Base-by-base conservation (phyloP, 345 rosid species). In the Brassica incana region DNA sequence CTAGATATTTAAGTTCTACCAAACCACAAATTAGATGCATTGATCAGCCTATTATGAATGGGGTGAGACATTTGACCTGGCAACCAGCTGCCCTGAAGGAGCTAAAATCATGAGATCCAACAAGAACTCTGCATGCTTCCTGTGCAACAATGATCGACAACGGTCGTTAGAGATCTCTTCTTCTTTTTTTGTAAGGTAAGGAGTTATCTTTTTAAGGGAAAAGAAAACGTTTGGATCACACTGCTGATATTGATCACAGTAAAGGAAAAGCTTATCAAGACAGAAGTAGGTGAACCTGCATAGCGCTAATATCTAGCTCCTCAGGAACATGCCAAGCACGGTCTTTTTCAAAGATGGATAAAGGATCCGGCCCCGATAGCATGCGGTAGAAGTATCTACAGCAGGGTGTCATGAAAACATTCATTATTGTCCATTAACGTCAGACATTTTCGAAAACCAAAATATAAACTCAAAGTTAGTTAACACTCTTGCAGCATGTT, bases 71-170 rank as follows among this genome's bases (percentile, higher is more conserved):
- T 1, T 64, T 63, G 54, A 80, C 97, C 95, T 91, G 95, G 83
- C 99, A 92, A 84, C 95, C 91, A 79, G 93, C 30, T 71, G 97
- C 97, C 85, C 97, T 85, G 87, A 95, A 95, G 86, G 99, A 92
- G 83, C 97, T 95, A 82, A 95, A 95, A 85, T 95, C 97, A 77
- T 91, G 97, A 74, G 77, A 75, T 33, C 99, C 99, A 81, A 85
- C 84, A 81, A 95, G 97, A 84, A 90, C 80, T 87, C 82, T 88
- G 92, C 99, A 92, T 60, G 97, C 97, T 84, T 89, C 97, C 99
- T 95, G 92, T 78, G 82, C 36, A 63, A 54, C 76, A 64, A 78
- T 33, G 62, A 72, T 69, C 45, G 73, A 65, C 6, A 1, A 23
- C 25, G 6, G 9, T 60, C 27, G 6, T 76, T 43, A 70, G 73